Evolutionary conservation across 345 rosid genomes (phyloP).

Genomic region (Brassica juncea): DNA sequence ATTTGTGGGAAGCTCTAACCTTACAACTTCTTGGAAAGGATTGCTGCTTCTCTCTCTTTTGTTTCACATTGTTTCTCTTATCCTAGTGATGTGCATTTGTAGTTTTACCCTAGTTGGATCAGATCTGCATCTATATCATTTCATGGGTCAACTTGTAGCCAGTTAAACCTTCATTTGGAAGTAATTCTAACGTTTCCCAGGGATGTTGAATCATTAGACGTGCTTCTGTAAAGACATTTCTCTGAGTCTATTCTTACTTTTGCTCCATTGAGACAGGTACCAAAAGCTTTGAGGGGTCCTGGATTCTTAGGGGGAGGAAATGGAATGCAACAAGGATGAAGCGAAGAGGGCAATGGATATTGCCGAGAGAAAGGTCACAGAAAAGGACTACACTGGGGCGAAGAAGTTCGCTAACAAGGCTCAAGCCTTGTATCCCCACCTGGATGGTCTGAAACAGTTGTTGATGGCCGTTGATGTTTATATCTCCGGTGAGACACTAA

Average conservation of each 20-base stretch:
- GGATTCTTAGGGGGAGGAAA: constrained; percentile 29
- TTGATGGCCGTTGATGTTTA: constrained; percentile 63
- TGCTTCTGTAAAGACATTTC: constrained; percentile 7
- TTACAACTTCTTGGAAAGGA: constrained; percentile 1
- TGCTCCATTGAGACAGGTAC: constrained; percentile 23
- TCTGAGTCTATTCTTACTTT: constrained; percentile 8
- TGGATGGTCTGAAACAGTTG: constrained; percentile 70
- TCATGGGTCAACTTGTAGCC: constrained; percentile 1
- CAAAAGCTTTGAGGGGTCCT: constrained; percentile 10
- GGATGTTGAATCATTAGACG: not conserved
- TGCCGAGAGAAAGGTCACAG: constrained; percentile 75
- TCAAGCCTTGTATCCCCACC: constrained; percentile 67
- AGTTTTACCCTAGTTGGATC: constrained; percentile 1
- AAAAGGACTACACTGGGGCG: constrained; percentile 72
- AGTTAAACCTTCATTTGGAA: constrained; percentile 11
- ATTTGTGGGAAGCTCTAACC: not conserved
- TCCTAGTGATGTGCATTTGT: constrained; percentile 23
- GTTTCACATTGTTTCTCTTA: not conserved
- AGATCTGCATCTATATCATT: constrained; percentile 16
- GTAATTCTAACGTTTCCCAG: constrained; percentile 1
- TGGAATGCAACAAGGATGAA: constrained; percentile 96
- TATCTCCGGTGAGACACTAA: constrained; percentile 61
- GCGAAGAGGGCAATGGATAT: constrained; percentile 82
- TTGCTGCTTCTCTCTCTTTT: constrained; percentile 12
- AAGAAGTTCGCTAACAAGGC: constrained; percentile 77